Evolutionary conservation across 2,329 filamentous ascomycete genomes (phyloP).

Genomic region (Talaromyces albobiverticillius): DNA sequence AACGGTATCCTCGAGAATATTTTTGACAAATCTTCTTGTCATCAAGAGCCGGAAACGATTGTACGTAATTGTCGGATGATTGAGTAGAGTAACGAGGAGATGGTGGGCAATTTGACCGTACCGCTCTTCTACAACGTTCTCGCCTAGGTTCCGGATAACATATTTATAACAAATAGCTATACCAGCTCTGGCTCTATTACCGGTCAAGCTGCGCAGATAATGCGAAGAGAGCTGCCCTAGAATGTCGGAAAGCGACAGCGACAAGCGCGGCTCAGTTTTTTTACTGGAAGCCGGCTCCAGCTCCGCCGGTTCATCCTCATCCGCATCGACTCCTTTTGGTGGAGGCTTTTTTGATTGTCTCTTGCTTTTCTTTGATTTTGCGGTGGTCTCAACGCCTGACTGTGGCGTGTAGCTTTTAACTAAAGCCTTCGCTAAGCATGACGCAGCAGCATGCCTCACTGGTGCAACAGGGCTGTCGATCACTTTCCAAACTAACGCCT

Average conservation of each 20-base stretch:
- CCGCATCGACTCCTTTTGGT: conserved; percentile 56
- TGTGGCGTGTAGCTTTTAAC: conserved; percentile 74
- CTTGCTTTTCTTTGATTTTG: conserved; percentile 67
- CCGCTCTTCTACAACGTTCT: conserved; percentile 76
- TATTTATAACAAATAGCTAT: conserved; percentile 85
- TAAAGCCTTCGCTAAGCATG: conserved; percentile 78
- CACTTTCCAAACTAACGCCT: conserved; percentile 77
- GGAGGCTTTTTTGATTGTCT: conserved; percentile 65
- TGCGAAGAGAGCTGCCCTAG: conserved; percentile 75
- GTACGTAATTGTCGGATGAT: conserved; percentile 69
- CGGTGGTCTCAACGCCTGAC: conserved; percentile 49
- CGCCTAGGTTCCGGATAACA: conserved; percentile 73
- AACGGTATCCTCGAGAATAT: conserved; percentile 78
- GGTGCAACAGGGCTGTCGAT: conserved; percentile 73
- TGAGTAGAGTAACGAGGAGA: conserved; percentile 75
- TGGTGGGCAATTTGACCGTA: conserved; percentile 80
- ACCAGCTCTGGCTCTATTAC: conserved; percentile 75
- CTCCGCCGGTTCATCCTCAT: conserved; percentile 73
- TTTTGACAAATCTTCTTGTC: conserved; percentile 78
- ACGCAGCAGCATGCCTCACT: conserved; percentile 81
- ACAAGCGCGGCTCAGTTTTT: conserved; percentile 67
- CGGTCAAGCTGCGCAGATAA: conserved; percentile 74
- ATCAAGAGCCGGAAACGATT: conserved; percentile 86
- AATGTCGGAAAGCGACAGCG: conserved; percentile 73
- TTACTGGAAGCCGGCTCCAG: conserved; percentile 65